Evolutionary conservation across 352 stramenopile genomes (phyloP).

Genomic region (Thalassiosira ordinaria): DNA sequence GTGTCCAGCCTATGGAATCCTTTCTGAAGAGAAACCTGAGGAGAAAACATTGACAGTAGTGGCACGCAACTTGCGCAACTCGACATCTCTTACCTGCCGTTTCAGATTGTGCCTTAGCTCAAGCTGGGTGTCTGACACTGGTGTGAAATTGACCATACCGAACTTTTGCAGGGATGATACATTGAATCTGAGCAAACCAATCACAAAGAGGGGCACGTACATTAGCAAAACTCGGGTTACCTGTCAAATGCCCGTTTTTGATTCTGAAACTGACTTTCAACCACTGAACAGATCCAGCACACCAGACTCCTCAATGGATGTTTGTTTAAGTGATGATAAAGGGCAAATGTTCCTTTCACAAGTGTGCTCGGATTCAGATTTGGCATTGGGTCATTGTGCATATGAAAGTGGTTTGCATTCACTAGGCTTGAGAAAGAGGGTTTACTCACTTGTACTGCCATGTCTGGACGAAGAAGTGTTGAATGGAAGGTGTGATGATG

Average conservation of each 20-base stretch:
- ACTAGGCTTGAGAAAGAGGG: constrained; percentile 42
- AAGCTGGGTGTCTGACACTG: constrained; percentile 30
- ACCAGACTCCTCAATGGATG: not conserved
- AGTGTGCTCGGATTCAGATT: constrained; percentile 43
- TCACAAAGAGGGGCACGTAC: constrained; percentile 41
- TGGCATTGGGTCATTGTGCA: constrained; percentile 35
- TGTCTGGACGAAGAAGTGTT: constrained; percentile 71
- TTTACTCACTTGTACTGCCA: constrained; percentile 66
- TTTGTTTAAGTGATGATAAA: constrained; percentile 57
- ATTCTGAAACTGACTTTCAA: constrained; percentile 11
- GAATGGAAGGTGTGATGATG: constrained; percentile 40
- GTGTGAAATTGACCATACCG: constrained; percentile 32
- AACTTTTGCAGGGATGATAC: constrained; percentile 20
- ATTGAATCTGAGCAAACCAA: constrained; percentile 39
- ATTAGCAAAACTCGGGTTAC: constrained; percentile 52
- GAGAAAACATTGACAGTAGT: constrained; percentile 90
- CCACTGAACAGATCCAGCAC: constrained; percentile 19
- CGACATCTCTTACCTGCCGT: constrained; percentile 89
- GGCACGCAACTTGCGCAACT: constrained; percentile 93
- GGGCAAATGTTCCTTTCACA: constrained; percentile 52
- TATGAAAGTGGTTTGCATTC: constrained; percentile 39
- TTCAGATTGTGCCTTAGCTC: constrained; percentile 58
- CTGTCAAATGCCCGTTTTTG: constrained; percentile 53
- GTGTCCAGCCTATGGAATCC: constrained; percentile 83
- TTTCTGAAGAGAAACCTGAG: constrained; percentile 43